Evolutionary conservation across 768 basidiomycete species (phyloP).

Genomic region (Suillus tomentosus): DNA sequence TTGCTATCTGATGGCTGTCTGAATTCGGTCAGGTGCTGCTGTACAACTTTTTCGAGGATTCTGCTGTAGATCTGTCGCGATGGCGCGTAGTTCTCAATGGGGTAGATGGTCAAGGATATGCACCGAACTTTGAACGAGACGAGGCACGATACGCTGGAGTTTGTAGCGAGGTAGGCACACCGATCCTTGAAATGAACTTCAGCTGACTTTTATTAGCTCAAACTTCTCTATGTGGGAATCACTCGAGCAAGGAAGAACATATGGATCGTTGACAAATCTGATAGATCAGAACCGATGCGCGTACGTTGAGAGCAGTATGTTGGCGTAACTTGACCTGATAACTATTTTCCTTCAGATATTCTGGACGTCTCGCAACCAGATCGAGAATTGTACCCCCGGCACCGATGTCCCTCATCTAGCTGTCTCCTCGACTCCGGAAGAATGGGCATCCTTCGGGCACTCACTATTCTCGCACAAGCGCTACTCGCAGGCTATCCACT

Average conservation of each 20-base stretch:
- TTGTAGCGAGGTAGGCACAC: constrained; percentile 52
- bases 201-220: constrained; percentile 44
- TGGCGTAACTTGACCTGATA: constrained; percentile 2
- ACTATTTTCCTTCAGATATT: constrained; percentile 41
- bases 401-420: constrained; percentile 55
- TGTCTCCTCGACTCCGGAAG: constrained; percentile 48
- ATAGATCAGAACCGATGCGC: constrained; percentile 56
- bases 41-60: constrained; percentile 76
- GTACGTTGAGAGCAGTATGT: constrained; percentile 35
- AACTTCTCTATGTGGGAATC: constrained; percentile 69
- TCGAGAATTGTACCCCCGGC: constrained; percentile 54
- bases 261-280: constrained; percentile 68
- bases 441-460: constrained; percentile 46
- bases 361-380: constrained; percentile 48
- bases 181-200: background rate
- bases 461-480: constrained; percentile 42
- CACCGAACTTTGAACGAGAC: constrained; percentile 49
- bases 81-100: constrained; percentile 62
- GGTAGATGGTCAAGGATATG: constrained; percentile 29
- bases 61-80: constrained; percentile 47
- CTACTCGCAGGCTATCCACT: constrained; percentile 52
- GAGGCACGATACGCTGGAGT: constrained; percentile 50
- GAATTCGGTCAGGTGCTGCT: constrained; percentile 55
- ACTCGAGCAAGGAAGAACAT: constrained; percentile 69
- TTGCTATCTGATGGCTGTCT: background rate